A percentile compares a stretch with the other conserved stretches of the same genome.
phyloP scores from a whole-genome alignment of 495 filamentous ascomycete species.

The Cudoniella acicularis region DNA sequence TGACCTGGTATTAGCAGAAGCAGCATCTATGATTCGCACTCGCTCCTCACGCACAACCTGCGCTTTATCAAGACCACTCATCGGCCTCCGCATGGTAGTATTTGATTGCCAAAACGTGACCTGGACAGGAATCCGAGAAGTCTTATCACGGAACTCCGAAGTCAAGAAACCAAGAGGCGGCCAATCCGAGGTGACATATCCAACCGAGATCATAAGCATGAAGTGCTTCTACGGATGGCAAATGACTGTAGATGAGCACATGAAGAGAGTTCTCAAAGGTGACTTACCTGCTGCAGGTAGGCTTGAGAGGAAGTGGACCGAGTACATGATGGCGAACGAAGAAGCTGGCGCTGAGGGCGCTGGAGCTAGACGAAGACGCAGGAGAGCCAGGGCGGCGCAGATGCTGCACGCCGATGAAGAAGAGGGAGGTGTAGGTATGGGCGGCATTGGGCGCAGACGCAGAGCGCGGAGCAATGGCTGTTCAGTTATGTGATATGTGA shows the following conservation, averaged over 20 bases:
- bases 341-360: slow-evolving; percentile 67
- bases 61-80: slow-evolving; percentile 37
- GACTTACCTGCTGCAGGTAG: slow-evolving; percentile 65
- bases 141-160: slow-evolving; percentile 79
- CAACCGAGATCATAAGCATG: slow-evolving; percentile 72
- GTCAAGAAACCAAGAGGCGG: slow-evolving; percentile 36
- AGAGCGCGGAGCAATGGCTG: slow-evolving; percentile 55
- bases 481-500: slow-evolving; percentile 46
- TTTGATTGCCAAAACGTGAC: slow-evolving; percentile 90
- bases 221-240: slow-evolving; percentile 97
- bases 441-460: slow-evolving; percentile 33
- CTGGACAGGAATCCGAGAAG: slow-evolving; percentile 86
- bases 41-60: slow-evolving; percentile 51
- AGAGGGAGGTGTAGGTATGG: slow-evolving; percentile 48
- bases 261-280: slow-evolving; percentile 72
- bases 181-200: slow-evolving; percentile 39
- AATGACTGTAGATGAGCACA: slow-evolving; percentile 90
- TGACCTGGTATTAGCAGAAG: slow-evolving; percentile 84
- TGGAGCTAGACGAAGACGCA: slow-evolving; percentile 60
- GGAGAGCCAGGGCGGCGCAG: slow-evolving; percentile 74
- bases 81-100: slow-evolving; percentile 73
- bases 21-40: slow-evolving; percentile 66
- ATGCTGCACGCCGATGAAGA: slow-evolving; percentile 74
- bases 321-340: slow-evolving; percentile 88
- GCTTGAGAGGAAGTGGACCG: slow-evolving; percentile 86